A percentile compares a stretch with the other conserved stretches of the same genome.
phyloP scores from a whole-genome alignment of 805 yeast species.

The Starmerella cellae region DNA sequence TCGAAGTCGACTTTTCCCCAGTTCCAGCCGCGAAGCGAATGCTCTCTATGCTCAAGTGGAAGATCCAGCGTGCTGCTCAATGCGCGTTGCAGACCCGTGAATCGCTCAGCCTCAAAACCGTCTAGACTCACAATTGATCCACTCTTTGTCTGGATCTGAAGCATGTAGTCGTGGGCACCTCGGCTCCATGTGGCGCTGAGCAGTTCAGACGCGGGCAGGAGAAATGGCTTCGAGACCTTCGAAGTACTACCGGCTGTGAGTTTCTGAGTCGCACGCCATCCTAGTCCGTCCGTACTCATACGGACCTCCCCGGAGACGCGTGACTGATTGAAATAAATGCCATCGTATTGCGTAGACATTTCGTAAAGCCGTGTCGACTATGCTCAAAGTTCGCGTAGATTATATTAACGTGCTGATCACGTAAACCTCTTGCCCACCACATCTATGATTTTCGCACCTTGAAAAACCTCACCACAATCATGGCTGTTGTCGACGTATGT shows the following conservation, averaged over 20 bases:
- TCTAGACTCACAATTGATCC: slow-evolving; percentile 77
- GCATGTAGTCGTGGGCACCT: slow-evolving; percentile 82
- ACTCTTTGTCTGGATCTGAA: slow-evolving; percentile 77
- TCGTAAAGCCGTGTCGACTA: no score
- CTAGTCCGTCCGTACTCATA: slow-evolving; percentile 91
- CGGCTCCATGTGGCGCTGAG: slow-evolving; percentile 79
- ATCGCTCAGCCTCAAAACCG: slow-evolving; percentile 78
- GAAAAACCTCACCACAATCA: no score
- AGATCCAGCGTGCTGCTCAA: slow-evolving; percentile 63
- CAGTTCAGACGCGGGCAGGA: slow-evolving; percentile 77
- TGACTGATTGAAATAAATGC: slow-evolving; percentile 79
- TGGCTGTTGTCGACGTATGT: no score
- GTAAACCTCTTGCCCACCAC: no score
- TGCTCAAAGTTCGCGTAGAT: no score
- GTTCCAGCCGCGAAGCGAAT: slow-evolving; percentile 95
- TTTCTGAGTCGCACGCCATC: slow-evolving; percentile 69
- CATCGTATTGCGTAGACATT: slow-evolving; percentile 56
- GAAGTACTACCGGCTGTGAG: slow-evolving; percentile 35
- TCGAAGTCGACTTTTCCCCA: slow-evolving; percentile 95
- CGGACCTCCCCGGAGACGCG: slow-evolving; percentile 77
- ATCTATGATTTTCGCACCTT: no score
- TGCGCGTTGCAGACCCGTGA: slow-evolving; percentile 66
- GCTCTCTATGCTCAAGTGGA: slow-evolving; percentile 71
- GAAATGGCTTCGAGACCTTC: slow-evolving; percentile 54
- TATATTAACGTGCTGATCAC: slow-evolving; percentile 1